These are phyloP conservation scores for Houttuynia cordata DNA, from an alignment of 164 flowering plant genomes.

Conservation along the genomic window DNA sequence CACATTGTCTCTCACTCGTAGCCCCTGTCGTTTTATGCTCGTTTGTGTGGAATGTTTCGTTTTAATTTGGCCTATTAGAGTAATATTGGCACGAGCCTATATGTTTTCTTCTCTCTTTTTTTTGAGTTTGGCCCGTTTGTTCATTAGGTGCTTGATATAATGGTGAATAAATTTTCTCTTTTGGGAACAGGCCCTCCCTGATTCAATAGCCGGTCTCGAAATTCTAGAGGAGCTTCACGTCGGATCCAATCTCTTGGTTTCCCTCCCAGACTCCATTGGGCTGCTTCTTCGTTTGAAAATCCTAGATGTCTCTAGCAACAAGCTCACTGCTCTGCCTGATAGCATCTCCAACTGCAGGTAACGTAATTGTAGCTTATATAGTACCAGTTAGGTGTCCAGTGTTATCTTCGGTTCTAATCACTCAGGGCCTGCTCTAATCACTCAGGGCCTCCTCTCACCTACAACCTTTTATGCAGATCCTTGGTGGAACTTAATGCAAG, in stretches of 20 bases:
- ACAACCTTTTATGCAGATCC: slow-evolving; percentile 33
- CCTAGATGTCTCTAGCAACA: slow-evolving; percentile 67
- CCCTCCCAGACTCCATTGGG: slow-evolving; percentile 86
- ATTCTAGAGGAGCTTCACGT: slow-evolving; percentile 71
- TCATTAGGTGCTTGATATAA: neutral
- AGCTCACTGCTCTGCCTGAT: slow-evolving; percentile 62
- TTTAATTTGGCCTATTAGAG: too few species aligned
- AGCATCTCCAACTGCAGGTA: slow-evolving; percentile 83
- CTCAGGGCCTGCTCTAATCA: too few species aligned
- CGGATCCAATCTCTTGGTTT: slow-evolving; percentile 58
- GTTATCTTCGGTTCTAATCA: too few species aligned
- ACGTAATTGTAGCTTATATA: neutral
- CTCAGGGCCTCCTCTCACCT: too few species aligned
- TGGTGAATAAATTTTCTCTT: neutral
- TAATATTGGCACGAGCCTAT: too few species aligned
- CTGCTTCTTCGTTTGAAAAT: slow-evolving; percentile 53
- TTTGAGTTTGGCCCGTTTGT: too few species aligned
- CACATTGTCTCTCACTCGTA: too few species aligned
- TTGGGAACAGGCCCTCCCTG: slow-evolving; percentile 61
- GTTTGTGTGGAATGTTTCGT: too few species aligned
- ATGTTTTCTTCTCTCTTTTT: too few species aligned
- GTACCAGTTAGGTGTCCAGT: neutral
- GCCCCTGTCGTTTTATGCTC: too few species aligned
- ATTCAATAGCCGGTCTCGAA: slow-evolving; percentile 73
- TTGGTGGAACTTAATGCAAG: slow-evolving; percentile 81